Evolutionary conservation across 352 stramenopile species (phyloP).

Genomic region (Phytophthora kernoviae): DNA sequence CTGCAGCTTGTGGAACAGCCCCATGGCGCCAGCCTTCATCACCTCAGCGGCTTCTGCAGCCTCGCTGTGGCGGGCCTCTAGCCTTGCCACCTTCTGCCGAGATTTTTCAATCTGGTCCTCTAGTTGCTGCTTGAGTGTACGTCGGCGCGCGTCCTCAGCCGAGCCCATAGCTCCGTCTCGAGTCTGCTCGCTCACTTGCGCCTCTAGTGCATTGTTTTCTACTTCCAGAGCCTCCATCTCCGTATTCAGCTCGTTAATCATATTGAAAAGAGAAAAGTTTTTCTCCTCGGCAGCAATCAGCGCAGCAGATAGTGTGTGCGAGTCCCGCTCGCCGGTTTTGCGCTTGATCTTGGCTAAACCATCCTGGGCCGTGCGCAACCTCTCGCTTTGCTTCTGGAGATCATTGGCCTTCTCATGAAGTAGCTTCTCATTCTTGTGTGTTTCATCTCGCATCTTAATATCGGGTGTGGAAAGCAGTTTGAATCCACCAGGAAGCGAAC

Average conservation of each 20-base stretch:
- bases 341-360: conserved; percentile 89
- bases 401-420: conserved; percentile 82
- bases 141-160: conserved; percentile 59
- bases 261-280: conserved; percentile 95
- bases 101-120: conserved; percentile 88
- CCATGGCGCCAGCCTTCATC: conserved; percentile 77
- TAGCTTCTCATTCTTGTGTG: conserved; percentile 74
- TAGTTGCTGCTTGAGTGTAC: conserved; percentile 70
- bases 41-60: conserved; percentile 64
- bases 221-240: conserved; percentile 90
- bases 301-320: conserved; percentile 83
- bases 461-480: conserved; percentile 69
- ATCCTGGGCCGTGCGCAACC: conserved; percentile 75
- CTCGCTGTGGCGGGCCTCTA: conserved; percentile 69
- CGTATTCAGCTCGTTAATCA: conserved; percentile 93
- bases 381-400: conserved; percentile 71
- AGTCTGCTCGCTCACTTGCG: conserved; percentile 50
- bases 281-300: conserved; percentile 92
- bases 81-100: conserved; percentile 72
- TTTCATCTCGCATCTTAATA: conserved; percentile 77
- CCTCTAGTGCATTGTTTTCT: conserved; percentile 79
- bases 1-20: conserved; percentile 82
- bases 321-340: conserved; percentile 84
- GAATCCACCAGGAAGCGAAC: conserved; percentile 39
- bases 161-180: conserved; percentile 48